Evolutionary conservation across 176 grass and related monocot species (phyloP), one percentile per base, ranked within the genome.

Genomic region (Eleusine indica): DNA sequence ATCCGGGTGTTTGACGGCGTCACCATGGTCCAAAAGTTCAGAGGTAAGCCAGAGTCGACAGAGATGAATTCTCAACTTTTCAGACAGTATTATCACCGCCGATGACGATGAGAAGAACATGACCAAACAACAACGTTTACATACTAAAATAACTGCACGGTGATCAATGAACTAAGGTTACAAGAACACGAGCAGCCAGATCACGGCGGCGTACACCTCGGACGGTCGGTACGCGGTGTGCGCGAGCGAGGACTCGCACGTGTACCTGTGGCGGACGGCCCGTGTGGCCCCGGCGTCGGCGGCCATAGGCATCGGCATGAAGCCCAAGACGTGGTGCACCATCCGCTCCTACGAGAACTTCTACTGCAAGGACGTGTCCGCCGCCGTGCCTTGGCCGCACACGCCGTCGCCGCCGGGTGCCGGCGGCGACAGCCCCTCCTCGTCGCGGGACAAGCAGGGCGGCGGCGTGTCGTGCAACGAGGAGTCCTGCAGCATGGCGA

Each of bases 101-200:
- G 19, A 47, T 22, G 46, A 8, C 32, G 32, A 35, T 35, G 32
- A 35, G 2, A 35, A 35, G 5, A 84, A 1, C 14, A 10, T 8
- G 66, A 78, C 25, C 69, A 58, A 79, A 30, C 38, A 35, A 35
- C 32, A 35, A 35, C 32, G 32, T 35, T 35, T 35, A 52, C 40
- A 52, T 21, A 9, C 7, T 68, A 29, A 48, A 29, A 48, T 18
- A 29, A 72, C 41, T 49, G 22, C 25, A 46, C 38, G 40, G 12
- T 7, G 6, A 7, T 7, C 41, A 43, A 43, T 47, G 0, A 47
- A 10, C 11, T 1, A 11, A 47, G 44, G 64, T 37, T 66, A 16
- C 64, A 92, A 86, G 89, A 98, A 98, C 88, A 98, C 93, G 64
- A 95, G 89, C 93, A 98, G 96, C 68, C 96, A 98, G 85, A 98